Base-by-base conservation (phyloP, 176 grass and related monocot genomes). In the Typha latifolia region DNA sequence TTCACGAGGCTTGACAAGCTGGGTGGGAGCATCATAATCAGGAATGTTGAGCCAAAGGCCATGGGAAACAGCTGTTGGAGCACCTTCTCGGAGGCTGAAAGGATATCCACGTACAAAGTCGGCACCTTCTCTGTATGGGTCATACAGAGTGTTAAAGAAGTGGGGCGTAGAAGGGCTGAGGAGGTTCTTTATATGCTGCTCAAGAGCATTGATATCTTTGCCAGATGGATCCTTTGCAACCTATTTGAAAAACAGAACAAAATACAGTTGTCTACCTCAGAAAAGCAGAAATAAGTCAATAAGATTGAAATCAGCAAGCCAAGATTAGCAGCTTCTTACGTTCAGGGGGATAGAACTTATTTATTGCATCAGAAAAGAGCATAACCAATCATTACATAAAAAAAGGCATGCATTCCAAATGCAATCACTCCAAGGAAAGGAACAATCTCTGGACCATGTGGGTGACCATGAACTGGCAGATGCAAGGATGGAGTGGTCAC, bases 121-220 rank as follows among this genome's bases (percentile, higher is more conserved):
- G 16, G 81, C 69, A 69, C 85, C 85, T 15, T 73, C 68, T 3
- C 51, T 61, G 61, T 49, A 84, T 12, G 85, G 81, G 21, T 88
- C 81, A 62, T 88, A 88, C 18, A 88, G 49, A 3, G 85, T 88
- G 81, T 88, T 84, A 77, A 88, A 88, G 81, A 88, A 88, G 76
- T 84, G 76, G 48, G 85, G 85, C 23, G 81, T 88, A 3, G 85
- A 88, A 2, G 81, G 85, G 69, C 73, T 77, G 4, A 88, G 77
- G 56, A 84, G 85, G 77, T 88, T 88, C 71, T 81, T 69, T 62
- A 88, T 88, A 77, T 88, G 85, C 81, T 88, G 82, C 64, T 75
- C 63, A 50, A 88, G 81, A 14, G 85, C 85, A 74, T 88, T 71
- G 63, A 88, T 88, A 67, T 88, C 81, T 61, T 83, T 71, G 21